These are phyloP conservation scores for Paxillus ammoniavirescens DNA, from an alignment of 768 basidiomycete genomes.

Conservation along the genomic window DNA sequence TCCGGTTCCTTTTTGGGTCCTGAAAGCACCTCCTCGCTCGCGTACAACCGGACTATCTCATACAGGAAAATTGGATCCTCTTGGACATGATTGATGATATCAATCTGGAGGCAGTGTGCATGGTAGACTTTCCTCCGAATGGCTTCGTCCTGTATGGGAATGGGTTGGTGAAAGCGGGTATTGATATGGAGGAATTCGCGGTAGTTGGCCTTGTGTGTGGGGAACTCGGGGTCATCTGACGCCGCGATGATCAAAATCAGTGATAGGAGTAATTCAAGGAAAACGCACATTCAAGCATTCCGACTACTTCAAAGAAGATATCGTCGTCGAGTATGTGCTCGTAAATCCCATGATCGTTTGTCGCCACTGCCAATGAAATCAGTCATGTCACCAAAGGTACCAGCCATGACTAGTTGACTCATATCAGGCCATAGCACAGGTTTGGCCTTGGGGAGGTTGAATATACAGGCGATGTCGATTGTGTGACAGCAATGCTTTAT, in stretches of 20 bases:
- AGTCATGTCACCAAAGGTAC: constrained; percentile 6
- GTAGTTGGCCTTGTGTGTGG: constrained; percentile 94
- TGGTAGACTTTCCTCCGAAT: constrained; percentile 93
- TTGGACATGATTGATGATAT: constrained; percentile 91
- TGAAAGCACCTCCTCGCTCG: constrained; percentile 64
- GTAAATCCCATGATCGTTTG: constrained; percentile 93
- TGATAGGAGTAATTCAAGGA: constrained; percentile 1
- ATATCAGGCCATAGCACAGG: no score
- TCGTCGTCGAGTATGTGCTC: constrained; percentile 95
- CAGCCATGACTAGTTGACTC: no score
- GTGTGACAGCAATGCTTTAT: constrained; percentile 23
- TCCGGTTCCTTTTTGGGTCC: constrained; percentile 36
- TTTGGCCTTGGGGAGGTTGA: constrained; percentile 39
- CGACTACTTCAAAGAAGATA: constrained; percentile 87
- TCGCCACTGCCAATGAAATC: constrained; percentile 59
- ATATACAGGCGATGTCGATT: constrained; percentile 41
- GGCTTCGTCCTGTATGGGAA: constrained; percentile 70
- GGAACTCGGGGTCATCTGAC: constrained; percentile 95
- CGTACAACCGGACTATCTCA: constrained; percentile 75
- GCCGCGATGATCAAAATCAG: constrained; percentile 15
- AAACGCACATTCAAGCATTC: constrained; percentile 94
- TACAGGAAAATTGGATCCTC: constrained; percentile 71
- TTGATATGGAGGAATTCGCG: constrained; percentile 86
- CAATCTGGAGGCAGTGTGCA: constrained; percentile 96
- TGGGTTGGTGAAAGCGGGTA: constrained; percentile 86